Conservation (phyloP, 2,329 filamentous ascomycete species). For the Epichloe scottii region DNA sequence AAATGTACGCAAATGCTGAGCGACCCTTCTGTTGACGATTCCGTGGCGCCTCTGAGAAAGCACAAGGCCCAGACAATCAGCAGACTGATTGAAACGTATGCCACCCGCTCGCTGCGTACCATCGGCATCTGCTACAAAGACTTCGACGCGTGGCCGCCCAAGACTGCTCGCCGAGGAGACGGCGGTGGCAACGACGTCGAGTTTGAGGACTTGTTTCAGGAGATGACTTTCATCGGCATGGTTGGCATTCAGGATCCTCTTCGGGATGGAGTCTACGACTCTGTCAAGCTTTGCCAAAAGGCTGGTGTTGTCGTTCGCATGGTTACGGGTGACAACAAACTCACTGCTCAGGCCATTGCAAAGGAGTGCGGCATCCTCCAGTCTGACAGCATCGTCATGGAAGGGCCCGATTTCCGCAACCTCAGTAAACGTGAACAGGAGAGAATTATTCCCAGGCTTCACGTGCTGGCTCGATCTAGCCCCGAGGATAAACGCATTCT, state of each 20-base stretch:
- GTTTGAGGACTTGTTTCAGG: slow-evolving; percentile 54
- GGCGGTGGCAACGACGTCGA: slow-evolving; percentile 46
- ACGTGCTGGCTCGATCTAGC: slow-evolving; percentile 61
- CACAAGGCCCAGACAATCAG: slow-evolving; percentile 46
- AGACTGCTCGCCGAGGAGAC: slow-evolving; percentile 39
- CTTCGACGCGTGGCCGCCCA: slow-evolving; percentile 74
- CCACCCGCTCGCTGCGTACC: slow-evolving; percentile 66
- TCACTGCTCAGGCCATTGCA: slow-evolving; percentile 69
- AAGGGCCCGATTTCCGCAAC: slow-evolving; percentile 67
- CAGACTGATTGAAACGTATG: slow-evolving; percentile 63
- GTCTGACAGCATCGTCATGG: slow-evolving; percentile 57
- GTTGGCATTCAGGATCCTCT: slow-evolving; percentile 76
- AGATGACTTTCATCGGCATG: slow-evolving; percentile 56
- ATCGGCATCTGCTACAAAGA: slow-evolving; percentile 77
- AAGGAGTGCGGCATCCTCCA: slow-evolving; percentile 66
- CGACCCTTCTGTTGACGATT: slow-evolving; percentile 33
- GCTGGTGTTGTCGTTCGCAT: slow-evolving; percentile 73
- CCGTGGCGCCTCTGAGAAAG: slow-evolving; percentile 31
- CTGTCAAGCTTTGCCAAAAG: slow-evolving; percentile 59
- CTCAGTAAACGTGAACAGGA: slow-evolving; percentile 52
- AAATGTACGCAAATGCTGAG: slow-evolving; percentile 41
- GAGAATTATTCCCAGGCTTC: slow-evolving; percentile 54
- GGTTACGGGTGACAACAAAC: slow-evolving; percentile 74
- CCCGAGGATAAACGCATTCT: slow-evolving; percentile 67
- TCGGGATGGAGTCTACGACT: slow-evolving; percentile 60